Percentiles rank a stretch among this genome's conserved stretches.
phyloP scores from a whole-genome alignment of 1,139 yeast genomes.

The Yamadazyma buinensis region DNA sequence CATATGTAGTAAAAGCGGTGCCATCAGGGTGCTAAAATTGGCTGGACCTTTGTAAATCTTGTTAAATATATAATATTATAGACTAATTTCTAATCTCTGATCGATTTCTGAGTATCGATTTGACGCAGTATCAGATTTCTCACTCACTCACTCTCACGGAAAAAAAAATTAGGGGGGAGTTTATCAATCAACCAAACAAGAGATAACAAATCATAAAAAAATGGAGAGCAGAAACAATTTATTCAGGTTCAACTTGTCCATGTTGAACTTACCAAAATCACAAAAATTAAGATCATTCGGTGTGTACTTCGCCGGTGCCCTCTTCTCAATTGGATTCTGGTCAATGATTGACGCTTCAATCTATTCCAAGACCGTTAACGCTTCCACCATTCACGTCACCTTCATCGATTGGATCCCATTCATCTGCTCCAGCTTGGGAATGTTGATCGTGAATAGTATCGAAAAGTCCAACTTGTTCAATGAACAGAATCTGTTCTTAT shows the following conservation, averaged over 20 bases:
- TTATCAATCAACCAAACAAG: background rate
- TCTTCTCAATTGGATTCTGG: slow-evolving; percentile 89
- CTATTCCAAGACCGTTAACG: slow-evolving; percentile 80
- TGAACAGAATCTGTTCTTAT: slow-evolving; percentile 43
- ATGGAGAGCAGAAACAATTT: slow-evolving; percentile 36
- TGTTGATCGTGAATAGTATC: slow-evolving; percentile 86
- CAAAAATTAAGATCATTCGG: slow-evolving; percentile 71
- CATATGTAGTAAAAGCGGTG: slow-evolving; percentile 30
- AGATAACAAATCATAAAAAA: no score
- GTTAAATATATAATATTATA: slow-evolving; percentile 4
- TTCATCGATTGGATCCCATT: slow-evolving; percentile 96
- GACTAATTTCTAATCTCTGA: background rate
- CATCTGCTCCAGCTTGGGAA: slow-evolving; percentile 83
- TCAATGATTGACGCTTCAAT: slow-evolving; percentile 83
- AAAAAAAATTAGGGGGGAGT: no score
- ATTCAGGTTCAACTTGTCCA: slow-evolving; percentile 49
- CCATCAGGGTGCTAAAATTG: slow-evolving; percentile 11
- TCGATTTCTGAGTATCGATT: no score
- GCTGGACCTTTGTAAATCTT: no score
- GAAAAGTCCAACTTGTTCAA: slow-evolving; percentile 74
- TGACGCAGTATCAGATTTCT: background rate
- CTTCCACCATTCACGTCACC: slow-evolving; percentile 80
- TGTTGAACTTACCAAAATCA: slow-evolving; percentile 62
- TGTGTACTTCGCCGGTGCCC: slow-evolving; percentile 69
- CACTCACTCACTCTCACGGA: no score